These are phyloP conservation scores for Leccinum obscurum DNA, from an alignment of 768 basidiomycete species.

Conservation along the genomic window DNA sequence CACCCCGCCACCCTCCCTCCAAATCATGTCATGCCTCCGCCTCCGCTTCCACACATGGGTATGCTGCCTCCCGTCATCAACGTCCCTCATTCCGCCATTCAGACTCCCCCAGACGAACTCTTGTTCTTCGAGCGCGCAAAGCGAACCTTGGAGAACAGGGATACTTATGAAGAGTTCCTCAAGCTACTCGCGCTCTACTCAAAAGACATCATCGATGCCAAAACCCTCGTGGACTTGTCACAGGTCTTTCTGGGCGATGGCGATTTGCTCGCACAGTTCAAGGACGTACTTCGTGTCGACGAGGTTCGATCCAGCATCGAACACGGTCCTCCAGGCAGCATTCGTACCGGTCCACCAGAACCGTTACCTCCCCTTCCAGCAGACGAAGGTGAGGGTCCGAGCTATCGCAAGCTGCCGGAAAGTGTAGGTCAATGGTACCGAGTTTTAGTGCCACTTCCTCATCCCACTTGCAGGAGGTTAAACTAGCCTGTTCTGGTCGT, in stretches of 20 bases:
- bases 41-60: constrained; percentile 27
- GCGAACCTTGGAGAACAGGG: constrained; percentile 69
- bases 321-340: constrained; percentile 75
- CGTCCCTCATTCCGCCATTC: constrained; percentile 33
- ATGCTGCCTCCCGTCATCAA: constrained; percentile 26
- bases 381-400: constrained; percentile 87
- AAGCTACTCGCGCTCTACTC: constrained; percentile 90
- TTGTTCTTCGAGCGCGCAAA: constrained; percentile 95
- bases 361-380: constrained; percentile 75
- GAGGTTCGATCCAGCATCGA: constrained; percentile 59
- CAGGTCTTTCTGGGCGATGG: constrained; percentile 79
- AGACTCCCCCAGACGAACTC: constrained; percentile 67
- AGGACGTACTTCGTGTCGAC: constrained; percentile 81
- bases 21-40: constrained; percentile 32
- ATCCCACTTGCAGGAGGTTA: constrained; percentile 64
- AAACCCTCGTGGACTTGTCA: constrained; percentile 79
- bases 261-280: constrained; percentile 81
- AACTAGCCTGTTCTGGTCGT: constrained; percentile 89
- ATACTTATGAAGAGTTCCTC: constrained; percentile 90
- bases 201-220: constrained; percentile 86
- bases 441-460: neutral
- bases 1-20: constrained; percentile 24
- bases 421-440: constrained; percentile 57
- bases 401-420: constrained; percentile 87
- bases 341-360: constrained; percentile 74